Percentiles rank a stretch among this genome's conserved stretches.
Evolutionary conservation across 148 eudicot species (phyloP).

Genomic region (Rhododendron vialii): DNA sequence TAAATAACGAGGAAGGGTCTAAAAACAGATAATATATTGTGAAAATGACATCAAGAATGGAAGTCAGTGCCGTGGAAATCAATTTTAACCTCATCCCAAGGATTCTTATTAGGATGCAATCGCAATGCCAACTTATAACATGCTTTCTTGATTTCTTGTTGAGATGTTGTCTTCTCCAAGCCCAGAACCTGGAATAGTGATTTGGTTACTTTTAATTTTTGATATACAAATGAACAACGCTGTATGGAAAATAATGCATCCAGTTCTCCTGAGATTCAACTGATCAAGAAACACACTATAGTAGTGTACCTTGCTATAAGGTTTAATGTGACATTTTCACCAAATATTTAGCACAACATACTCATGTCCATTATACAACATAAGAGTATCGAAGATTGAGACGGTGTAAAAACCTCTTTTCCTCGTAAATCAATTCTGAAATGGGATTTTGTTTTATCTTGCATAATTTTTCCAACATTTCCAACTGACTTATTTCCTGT

Average conservation of each 20-base stretch:
- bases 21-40: not conserved
- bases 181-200: constrained; percentile 62
- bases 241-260: not conserved
- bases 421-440: no score
- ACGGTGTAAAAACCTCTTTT: no score
- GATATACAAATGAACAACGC: not conserved
- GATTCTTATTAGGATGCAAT: constrained; percentile 97
- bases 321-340: not conserved
- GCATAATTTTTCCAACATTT: no score
- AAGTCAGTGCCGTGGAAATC: not conserved
- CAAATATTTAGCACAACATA: not conserved
- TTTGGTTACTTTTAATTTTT: not conserved
- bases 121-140: constrained; percentile 87
- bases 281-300: not conserved
- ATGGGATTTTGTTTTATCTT: no score
- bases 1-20: constrained; percentile 1
- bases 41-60: not conserved
- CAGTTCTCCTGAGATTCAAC: not conserved
- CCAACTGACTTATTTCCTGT: no score
- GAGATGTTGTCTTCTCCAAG: constrained; percentile 70
- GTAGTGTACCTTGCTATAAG: not conserved
- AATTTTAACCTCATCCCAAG: constrained; percentile 72
- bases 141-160: constrained; percentile 85
- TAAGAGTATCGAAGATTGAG: no score
- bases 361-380: no score